phyloP scores from a whole-genome alignment of 169 alveolate species.

The Nephromyces sp. region DNA sequence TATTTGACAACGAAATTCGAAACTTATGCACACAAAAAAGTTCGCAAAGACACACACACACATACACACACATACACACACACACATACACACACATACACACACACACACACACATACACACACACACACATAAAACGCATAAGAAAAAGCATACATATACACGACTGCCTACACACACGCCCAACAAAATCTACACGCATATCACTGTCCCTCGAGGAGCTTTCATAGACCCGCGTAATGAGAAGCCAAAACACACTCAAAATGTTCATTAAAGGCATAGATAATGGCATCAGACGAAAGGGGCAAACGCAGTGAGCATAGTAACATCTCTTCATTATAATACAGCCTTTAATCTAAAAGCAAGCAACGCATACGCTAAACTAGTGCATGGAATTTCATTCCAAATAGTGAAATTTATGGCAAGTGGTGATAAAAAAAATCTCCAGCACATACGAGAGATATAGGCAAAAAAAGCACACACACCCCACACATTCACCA shows the following conservation, averaged over 20 bases:
- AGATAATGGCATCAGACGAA: too few relatives aligned
- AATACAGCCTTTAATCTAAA: too few relatives aligned
- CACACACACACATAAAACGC: conserved; percentile 11
- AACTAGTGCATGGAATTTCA: too few relatives aligned
- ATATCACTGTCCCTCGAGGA: too few relatives aligned
- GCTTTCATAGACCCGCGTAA: too few relatives aligned
- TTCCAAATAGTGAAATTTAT: too few relatives aligned
- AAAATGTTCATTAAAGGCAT: too few relatives aligned
- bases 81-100: neutral
- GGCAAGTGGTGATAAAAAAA: neutral
- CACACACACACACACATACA: neutral
- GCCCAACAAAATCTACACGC: too few relatives aligned
- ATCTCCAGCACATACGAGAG: neutral
- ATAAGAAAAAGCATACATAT: conserved; percentile 5
- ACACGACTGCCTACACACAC: neutral
- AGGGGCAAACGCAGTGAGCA: too few relatives aligned
- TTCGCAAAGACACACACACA: neutral
- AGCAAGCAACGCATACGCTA: too few relatives aligned
- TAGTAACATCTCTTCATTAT: too few relatives aligned
- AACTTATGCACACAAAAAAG: neutral
- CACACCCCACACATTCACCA: neutral
- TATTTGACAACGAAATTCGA: neutral
- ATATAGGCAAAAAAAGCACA: neutral
- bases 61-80: neutral
- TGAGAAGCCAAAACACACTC: too few relatives aligned